Conservation (phyloP, 2,329 filamentous ascomycete species). For the Colletotrichum spaethianum region DNA sequence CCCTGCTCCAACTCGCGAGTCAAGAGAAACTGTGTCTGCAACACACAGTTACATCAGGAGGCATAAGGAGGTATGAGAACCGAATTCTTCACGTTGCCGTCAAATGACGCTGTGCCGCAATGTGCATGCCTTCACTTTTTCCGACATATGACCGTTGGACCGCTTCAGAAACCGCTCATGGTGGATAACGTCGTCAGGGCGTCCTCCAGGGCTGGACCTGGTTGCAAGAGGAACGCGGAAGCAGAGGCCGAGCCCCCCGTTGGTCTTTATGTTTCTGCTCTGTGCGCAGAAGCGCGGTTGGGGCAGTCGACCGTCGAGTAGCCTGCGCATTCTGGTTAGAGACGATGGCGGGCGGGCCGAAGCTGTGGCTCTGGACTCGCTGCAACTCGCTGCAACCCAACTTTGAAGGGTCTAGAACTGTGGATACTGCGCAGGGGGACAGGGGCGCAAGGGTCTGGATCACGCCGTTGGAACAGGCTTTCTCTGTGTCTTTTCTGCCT, state of each 20-base stretch:
- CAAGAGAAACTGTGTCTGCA: background rate
- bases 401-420: slow-evolving; percentile 25
- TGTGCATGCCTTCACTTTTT: background rate
- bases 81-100: too few species aligned
- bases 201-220: background rate
- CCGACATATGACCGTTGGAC: background rate
- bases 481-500: slow-evolving; percentile 5
- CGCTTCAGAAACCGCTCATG: background rate
- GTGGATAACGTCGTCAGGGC: background rate
- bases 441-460: background rate
- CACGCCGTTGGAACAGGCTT: slow-evolving; percentile 9
- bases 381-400: slow-evolving; percentile 8
- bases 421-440: background rate
- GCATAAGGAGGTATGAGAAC: background rate
- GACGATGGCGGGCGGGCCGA: slow-evolving; percentile 26
- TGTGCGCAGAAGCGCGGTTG: slow-evolving; percentile 9
- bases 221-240: background rate
- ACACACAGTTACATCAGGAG: too few species aligned
- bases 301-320: background rate
- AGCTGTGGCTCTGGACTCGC: slow-evolving; percentile 34
- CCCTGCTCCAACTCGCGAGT: background rate
- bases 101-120: background rate
- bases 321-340: slow-evolving; percentile 22
- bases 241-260: background rate
- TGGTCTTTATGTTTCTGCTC: background rate